Percentiles rank a stretch among this genome's conserved stretches.
Evolutionary conservation across 1,284 basidiomycete species (phyloP).

Genomic region (Sphaerobolus stellatus): DNA sequence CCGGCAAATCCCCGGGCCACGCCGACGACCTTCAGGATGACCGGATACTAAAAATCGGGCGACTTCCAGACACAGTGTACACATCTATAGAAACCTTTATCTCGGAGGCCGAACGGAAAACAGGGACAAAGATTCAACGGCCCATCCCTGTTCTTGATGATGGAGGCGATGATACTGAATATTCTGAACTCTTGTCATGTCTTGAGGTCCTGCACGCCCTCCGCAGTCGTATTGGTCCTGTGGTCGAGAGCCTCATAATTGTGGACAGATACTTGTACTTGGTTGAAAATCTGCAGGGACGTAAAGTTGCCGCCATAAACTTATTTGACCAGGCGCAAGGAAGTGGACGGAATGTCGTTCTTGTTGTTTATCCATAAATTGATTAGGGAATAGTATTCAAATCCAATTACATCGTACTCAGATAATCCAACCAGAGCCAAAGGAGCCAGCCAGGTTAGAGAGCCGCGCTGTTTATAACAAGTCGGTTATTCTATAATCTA

Average conservation of each 20-base stretch:
- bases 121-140: background rate
- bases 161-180: background rate
- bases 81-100: conserved; percentile 6
- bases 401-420: too few species aligned
- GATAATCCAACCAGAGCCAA: too few species aligned
- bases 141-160: background rate
- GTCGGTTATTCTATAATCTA: too few species aligned
- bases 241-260: conserved; percentile 40
- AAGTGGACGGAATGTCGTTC: conserved; percentile 62
- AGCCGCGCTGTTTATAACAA: too few species aligned
- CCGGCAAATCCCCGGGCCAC: background rate
- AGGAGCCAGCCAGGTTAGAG: too few species aligned
- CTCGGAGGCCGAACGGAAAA: background rate
- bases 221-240: conserved; percentile 40
- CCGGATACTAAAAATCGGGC: conserved; percentile 8
- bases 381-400: too few species aligned
- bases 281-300: conserved; percentile 24
- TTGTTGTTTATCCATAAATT: conserved; percentile 47
- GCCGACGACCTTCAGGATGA: background rate
- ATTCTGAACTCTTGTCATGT: conserved; percentile 10
- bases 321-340: conserved; percentile 66
- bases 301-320: conserved; percentile 49
- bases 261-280: conserved; percentile 40
- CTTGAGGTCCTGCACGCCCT: conserved; percentile 40
- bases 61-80: conserved; percentile 7